These are phyloP conservation scores for Aspergillus tamarii DNA, from an alignment of 2,329 filamentous ascomycete species.

Conservation along the genomic window DNA sequence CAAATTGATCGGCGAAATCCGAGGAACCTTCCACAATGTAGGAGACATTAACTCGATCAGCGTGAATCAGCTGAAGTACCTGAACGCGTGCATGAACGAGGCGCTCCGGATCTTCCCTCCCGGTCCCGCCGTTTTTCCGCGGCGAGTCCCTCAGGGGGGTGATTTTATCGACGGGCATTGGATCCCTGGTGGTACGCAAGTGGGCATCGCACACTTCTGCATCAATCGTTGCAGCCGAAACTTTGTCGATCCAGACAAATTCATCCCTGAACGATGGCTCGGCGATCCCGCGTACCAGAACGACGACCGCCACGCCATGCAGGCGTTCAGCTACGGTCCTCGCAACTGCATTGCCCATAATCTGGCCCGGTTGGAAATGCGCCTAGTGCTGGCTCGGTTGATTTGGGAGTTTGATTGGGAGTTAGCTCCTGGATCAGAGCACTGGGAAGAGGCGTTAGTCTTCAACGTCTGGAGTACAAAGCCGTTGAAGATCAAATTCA, in stretches of 20 bases:
- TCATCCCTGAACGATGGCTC: constrained; percentile 17
- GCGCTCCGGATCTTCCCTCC: constrained; percentile 16
- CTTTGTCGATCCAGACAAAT: constrained; percentile 10
- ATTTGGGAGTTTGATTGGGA: constrained; percentile 18
- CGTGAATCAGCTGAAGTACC: constrained; percentile 3
- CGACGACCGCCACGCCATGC: constrained; percentile 10
- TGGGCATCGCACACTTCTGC: neutral
- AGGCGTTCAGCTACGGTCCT: constrained; percentile 18
- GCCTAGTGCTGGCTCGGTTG: constrained; percentile 15
- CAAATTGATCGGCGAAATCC: constrained; percentile 3
- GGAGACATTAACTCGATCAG: constrained; percentile 2
- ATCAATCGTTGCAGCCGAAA: constrained; percentile 8
- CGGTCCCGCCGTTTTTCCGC: constrained; percentile 1
- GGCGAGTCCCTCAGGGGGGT: constrained; percentile 10
- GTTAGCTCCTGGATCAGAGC: neutral
- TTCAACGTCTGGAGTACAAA: constrained; percentile 13
- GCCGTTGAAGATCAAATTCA: constrained; percentile 1
- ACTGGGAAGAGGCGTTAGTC: constrained; percentile 8
- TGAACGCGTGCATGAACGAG: constrained; percentile 15
- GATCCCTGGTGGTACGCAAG: constrained; percentile 5
- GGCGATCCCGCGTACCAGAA: neutral
- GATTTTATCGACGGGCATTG: constrained; percentile 11
- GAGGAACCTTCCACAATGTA: neutral
- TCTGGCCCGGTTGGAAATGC: constrained; percentile 13
- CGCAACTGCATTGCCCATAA: constrained; percentile 17